phyloP scores from a whole-genome alignment of 2,329 filamentous ascomycete genomes.

The Penicillium sp. region DNA sequence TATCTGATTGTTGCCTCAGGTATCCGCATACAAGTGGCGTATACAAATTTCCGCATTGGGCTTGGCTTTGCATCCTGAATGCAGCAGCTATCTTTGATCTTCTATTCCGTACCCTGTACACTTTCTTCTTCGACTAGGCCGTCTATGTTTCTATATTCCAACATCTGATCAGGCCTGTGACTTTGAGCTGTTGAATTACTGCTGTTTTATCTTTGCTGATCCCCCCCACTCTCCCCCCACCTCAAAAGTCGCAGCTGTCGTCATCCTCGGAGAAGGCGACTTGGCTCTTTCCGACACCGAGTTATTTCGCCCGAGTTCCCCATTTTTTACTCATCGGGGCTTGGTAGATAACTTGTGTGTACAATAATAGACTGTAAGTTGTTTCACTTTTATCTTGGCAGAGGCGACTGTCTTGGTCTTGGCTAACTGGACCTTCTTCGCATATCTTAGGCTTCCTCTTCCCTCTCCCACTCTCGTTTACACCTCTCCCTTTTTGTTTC shows the following conservation, averaged over 20 bases:
- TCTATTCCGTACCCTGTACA: no score
- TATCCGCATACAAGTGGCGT: neutral
- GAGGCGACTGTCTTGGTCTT: slow-evolving; percentile 6
- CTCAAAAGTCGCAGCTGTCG: neutral
- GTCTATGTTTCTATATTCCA: neutral
- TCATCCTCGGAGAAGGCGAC: slow-evolving; percentile 1
- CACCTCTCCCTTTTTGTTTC: neutral
- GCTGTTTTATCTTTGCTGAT: neutral
- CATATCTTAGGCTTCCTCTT: slow-evolving; percentile 3
- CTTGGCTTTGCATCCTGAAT: slow-evolving; percentile 1
- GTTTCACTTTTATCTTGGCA: slow-evolving; percentile 8
- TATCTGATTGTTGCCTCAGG: slow-evolving; percentile 6
- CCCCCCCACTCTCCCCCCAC: slow-evolving; percentile 6
- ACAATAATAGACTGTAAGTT: neutral
- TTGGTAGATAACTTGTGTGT: neutral
- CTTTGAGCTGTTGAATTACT: neutral
- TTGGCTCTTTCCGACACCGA: neutral
- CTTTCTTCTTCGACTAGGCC: neutral
- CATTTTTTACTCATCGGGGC: neutral
- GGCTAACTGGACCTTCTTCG: slow-evolving; percentile 5
- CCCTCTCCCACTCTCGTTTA: neutral
- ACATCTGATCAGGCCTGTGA: neutral
- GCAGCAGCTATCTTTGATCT: neutral
- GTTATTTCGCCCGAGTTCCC: neutral
- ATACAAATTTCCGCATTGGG: slow-evolving; percentile 8